Evolutionary conservation across 2,329 filamentous ascomycete species (phyloP).

Genomic region (Aspergillus aculeatus): DNA sequence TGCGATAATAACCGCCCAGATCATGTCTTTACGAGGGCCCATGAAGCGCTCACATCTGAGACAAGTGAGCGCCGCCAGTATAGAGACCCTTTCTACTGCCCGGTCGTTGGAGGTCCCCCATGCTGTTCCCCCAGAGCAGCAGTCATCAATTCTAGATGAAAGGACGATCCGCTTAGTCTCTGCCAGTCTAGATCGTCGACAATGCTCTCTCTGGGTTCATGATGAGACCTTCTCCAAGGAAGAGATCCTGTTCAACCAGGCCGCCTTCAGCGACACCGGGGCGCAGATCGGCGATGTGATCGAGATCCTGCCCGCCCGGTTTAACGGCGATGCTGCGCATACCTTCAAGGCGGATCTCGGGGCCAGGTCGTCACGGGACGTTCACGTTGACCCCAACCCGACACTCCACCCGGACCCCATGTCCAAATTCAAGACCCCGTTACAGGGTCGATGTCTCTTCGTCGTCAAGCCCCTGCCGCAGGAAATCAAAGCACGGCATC

Average conservation of each 20-base stretch:
- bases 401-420: constrained; percentile 23
- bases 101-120: constrained; percentile 31
- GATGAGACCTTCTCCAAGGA: constrained; percentile 76
- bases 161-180: constrained; percentile 26
- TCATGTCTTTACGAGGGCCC: constrained; percentile 41
- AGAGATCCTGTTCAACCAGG: constrained; percentile 75
- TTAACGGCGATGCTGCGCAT: constrained; percentile 43
- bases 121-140: constrained; percentile 21
- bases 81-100: constrained; percentile 35
- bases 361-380: constrained; percentile 27
- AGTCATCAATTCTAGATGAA: constrained; percentile 27
- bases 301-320: constrained; percentile 63
- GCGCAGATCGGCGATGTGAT: constrained; percentile 68
- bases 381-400: constrained; percentile 27
- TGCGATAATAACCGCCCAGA: constrained; percentile 20
- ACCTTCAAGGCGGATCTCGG: constrained; percentile 31
- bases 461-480: constrained; percentile 69
- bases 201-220: constrained; percentile 56
- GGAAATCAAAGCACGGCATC: constrained; percentile 64
- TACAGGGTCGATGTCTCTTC: constrained; percentile 61
- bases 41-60: constrained; percentile 42
- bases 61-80: constrained; percentile 42
- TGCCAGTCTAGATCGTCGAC: constrained; percentile 30
- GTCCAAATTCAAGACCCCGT: constrained; percentile 37
- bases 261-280: constrained; percentile 63